Conservation (phyloP, 2,329 filamentous ascomycete genomes). For the Trichoderma polysporum region DNA sequence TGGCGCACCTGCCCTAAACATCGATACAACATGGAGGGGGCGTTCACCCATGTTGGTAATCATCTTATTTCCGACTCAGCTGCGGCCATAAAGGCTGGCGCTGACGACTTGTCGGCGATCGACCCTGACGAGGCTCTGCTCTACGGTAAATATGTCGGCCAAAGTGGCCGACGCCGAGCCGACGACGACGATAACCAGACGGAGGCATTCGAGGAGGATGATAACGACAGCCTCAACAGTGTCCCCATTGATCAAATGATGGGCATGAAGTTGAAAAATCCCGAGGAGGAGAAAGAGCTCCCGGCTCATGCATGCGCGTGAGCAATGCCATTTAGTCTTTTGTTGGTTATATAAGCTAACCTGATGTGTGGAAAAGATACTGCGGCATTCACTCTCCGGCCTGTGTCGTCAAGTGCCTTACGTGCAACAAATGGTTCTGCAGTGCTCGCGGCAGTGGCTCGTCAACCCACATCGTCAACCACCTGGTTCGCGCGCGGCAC, state of each 20-base stretch:
- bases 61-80: conserved; percentile 81
- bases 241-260: conserved; percentile 75
- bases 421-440: conserved; percentile 98
- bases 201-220: conserved; percentile 80
- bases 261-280: conserved; percentile 55
- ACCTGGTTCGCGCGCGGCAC: conserved; percentile 93
- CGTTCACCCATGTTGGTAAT: conserved; percentile 85
- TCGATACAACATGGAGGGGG: conserved; percentile 68
- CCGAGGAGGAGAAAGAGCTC: conserved; percentile 84
- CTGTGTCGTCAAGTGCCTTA: conserved; percentile 93
- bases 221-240: conserved; percentile 73
- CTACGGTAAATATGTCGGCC: conserved; percentile 65
- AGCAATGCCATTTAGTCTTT: conserved; percentile 40
- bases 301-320: conserved; percentile 95
- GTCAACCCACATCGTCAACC: conserved; percentile 97
- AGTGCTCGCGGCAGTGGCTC: conserved; percentile 95
- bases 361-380: conserved; percentile 62
- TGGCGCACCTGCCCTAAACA: conserved; percentile 15
- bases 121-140: conserved; percentile 80
- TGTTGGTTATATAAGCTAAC: conserved; percentile 28
- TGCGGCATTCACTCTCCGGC: conserved; percentile 96
- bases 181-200: conserved; percentile 90
- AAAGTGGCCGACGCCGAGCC: conserved; percentile 64
- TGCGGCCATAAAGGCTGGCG: conserved; percentile 81
- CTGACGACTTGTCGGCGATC: conserved; percentile 69